A percentile compares a stretch with the other conserved stretches of the same genome.
Evolutionary conservation across 163 green algal species (phyloP).

Genomic region (Prototheca wickerhamii): DNA sequence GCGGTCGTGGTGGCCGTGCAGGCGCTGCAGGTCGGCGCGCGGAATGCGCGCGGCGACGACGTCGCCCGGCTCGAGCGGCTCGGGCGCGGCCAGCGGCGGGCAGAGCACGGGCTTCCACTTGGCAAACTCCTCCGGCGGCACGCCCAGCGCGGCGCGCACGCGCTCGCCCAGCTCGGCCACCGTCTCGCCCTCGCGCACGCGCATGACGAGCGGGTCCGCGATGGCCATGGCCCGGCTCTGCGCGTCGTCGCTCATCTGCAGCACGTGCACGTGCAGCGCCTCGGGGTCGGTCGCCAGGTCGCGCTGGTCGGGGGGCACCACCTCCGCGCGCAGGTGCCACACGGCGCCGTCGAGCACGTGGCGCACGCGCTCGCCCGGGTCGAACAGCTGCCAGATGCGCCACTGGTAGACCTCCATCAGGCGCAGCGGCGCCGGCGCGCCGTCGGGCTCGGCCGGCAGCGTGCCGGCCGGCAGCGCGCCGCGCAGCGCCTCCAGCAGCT

Average conservation of each 20-base stretch:
- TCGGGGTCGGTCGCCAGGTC: conserved; percentile 10
- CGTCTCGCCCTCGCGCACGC: conserved; percentile 58
- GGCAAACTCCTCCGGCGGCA: conserved; percentile 65
- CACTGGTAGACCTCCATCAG: conserved; percentile 75
- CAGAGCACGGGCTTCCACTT: conserved; percentile 37
- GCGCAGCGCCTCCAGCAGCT: conserved; percentile 62
- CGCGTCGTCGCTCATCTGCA: conserved; percentile 28
- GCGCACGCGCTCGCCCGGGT: conserved; percentile 42
- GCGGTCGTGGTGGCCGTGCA: conserved; percentile 28
- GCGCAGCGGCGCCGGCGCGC: conserved; percentile 47
- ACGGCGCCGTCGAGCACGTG: conserved; percentile 29
- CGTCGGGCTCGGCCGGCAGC: background rate
- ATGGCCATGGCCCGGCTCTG: conserved; percentile 47
- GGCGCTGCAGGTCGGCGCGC: conserved; percentile 7
- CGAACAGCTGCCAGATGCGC: conserved; percentile 83
- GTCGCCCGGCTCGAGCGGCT: conserved; percentile 27
- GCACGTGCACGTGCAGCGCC: conserved; percentile 31
- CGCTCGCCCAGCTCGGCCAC: conserved; percentile 36
- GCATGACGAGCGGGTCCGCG: conserved; percentile 81
- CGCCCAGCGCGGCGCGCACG: conserved; percentile 47
- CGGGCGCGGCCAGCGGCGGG: conserved; percentile 5
- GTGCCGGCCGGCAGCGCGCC: conserved; percentile 33
- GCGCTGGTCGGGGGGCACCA: conserved; percentile 56
- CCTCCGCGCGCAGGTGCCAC: conserved; percentile 65
- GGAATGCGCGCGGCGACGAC: conserved; percentile 18